phyloP scores from a whole-genome alignment of 179 eudicot genomes.

The Heliamphora pulchella region DNA sequence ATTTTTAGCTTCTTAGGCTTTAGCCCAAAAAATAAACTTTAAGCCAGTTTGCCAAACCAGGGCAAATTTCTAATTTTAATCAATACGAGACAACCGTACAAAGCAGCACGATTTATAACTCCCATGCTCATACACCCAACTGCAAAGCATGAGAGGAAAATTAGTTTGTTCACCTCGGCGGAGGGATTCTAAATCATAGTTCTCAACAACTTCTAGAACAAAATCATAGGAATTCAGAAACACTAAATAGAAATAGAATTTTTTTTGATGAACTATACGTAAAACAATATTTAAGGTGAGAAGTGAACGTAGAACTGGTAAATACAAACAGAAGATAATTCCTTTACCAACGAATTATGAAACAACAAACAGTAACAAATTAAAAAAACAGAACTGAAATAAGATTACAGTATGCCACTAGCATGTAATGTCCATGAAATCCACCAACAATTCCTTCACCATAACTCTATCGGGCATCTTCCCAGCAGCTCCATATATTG shows the following conservation, averaged over 20 bases:
- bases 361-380: conserved; percentile 1
- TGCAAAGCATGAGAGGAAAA: no score
- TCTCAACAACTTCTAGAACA: no score
- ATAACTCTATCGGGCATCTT: conserved; percentile 91
- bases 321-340: background rate
- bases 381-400: background rate
- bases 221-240: no score
- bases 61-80: no score
- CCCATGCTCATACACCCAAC: no score
- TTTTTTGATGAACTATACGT: background rate
- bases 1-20: no score
- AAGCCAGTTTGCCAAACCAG: no score
- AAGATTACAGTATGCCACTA: conserved; percentile 12
- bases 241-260: background rate
- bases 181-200: no score
- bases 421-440: conserved; percentile 69
- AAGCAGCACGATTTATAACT: no score
- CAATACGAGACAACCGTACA: no score
- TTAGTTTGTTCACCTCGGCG: no score
- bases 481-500: conserved; percentile 98
- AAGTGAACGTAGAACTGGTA: background rate
- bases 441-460: conserved; percentile 80
- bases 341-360: background rate
- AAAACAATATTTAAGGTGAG: background rate
- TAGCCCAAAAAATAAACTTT: no score